Percentiles rank a stretch among this genome's conserved stretches.
Evolutionary conservation across 768 basidiomycete genomes (phyloP).

Genomic region (Epithele typhae): DNA sequence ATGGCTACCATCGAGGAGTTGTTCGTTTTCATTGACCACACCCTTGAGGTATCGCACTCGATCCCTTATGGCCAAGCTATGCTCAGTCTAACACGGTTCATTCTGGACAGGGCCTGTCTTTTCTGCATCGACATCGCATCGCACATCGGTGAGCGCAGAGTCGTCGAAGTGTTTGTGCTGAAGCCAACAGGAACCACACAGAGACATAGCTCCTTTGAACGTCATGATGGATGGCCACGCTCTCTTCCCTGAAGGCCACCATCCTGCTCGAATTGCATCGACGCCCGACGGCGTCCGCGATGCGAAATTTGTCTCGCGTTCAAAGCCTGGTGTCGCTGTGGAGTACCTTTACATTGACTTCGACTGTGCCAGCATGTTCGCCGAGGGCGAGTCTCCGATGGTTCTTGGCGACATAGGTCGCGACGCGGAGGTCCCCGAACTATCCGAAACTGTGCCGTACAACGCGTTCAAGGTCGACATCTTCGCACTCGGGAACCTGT

Average conservation of each 20-base stretch:
- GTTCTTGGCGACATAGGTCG: slow-evolving; percentile 15
- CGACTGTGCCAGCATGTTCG: slow-evolving; percentile 14
- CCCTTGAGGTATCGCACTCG: slow-evolving; percentile 16
- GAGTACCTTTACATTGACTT: slow-evolving; percentile 24
- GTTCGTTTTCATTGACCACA: slow-evolving; percentile 15
- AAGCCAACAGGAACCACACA: too few relatives aligned
- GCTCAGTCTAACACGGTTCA: not conserved
- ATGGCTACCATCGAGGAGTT: slow-evolving; percentile 20
- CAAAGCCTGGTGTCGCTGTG: slow-evolving; percentile 31
- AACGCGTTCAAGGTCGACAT: slow-evolving; percentile 22
- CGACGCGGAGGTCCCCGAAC: slow-evolving; percentile 21
- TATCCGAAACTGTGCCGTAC: slow-evolving; percentile 15
- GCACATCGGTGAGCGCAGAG: slow-evolving; percentile 18
- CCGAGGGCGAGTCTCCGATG: slow-evolving; percentile 4
- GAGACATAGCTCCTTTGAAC: slow-evolving; percentile 15
- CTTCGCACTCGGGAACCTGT: slow-evolving; percentile 18
- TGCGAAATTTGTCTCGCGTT: slow-evolving; percentile 26
- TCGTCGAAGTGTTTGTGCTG: slow-evolving; percentile 9
- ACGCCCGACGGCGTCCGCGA: slow-evolving; percentile 30
- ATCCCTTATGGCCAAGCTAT: too few relatives aligned
- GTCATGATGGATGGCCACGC: slow-evolving; percentile 21
- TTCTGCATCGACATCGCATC: slow-evolving; percentile 19
- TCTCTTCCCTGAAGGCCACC: slow-evolving; percentile 15
- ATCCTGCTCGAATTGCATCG: slow-evolving; percentile 22
- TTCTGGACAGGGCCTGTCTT: slow-evolving; percentile 12